Base-by-base conservation (phyloP, 2,329 filamentous ascomycete genomes). In the Pseudopithomyces chartarum region DNA sequence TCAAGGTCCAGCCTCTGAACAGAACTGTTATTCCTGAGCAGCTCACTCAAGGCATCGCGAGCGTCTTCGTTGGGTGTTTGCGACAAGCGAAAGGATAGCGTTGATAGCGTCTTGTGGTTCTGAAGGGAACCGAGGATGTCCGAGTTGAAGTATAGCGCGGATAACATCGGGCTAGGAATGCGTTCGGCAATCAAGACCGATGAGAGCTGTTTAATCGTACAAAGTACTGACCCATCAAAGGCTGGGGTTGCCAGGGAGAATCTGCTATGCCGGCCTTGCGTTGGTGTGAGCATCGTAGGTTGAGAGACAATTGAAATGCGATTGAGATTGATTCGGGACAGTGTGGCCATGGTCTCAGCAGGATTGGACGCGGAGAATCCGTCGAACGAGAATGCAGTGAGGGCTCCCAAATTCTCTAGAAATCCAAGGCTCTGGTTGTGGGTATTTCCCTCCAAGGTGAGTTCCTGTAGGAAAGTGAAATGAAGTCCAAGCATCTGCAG, bases 361-460 rank as follows among this genome's bases (percentile, higher is more conserved):
- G 64, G 51, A 15, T 59, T 56, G 2, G 65, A 60, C 1, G 60
- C 57, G 15, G 65, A 68, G 36, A 68, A 68, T 11, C 69, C 69
- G 54, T 69, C 63, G 50, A 71, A 71, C 3, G 66, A 64, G 34
- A 74, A 60, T 15, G 62, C 62, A 8, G 57, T 54, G 13, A 74
- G 49, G 5, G 51, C 15, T 20, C 33, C 40, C 3, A 74, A 51
- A 0, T 43, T 43, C 1, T 50, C 45, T 12, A 73, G 38, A 34
- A 70, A 71, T 0, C 33, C 20, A 2, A 74, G 47, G 13, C 48
- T 57, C 44, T 70, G 67, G 17, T 69, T 56, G 33, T 66, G 64
- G 26, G 67, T 55, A 20, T 69, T 66, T n/a, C 69, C 69, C 46
- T 64, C 60, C 10, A 73, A 23, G n/a, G 49, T 54, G 11, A 74